Base-by-base conservation (phyloP, 768 basidiomycete species). In the Naganishia vishniacii region DNA sequence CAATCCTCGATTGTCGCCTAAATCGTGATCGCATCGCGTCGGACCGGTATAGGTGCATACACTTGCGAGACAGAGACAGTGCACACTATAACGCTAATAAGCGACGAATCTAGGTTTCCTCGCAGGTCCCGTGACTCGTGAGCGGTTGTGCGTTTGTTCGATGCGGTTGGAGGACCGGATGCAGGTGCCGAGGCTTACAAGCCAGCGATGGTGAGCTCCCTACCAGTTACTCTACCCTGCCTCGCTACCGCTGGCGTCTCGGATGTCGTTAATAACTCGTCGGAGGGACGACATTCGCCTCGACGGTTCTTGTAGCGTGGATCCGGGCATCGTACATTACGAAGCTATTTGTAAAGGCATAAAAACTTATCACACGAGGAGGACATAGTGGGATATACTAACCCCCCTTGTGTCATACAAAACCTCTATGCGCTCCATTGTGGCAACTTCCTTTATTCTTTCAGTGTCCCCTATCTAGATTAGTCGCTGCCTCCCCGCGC, bases 91-190 rank as follows among this genome's bases (percentile, higher is more conserved):
- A n/a, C 13, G 18, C 42, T n/a, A 20, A 9, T n/a, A 16, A 40
- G 42, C n/a, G 5, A 18, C 34, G 34, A 37, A 20, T 44, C 9
- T 44, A 44, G 68, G 68, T 18, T 65, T 60, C 49, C 60, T 69
- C 16, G 68, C 68, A 23, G 68, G 68, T 20, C 68, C 68, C 13
- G 37, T 69, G 8, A 64, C 68, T 65, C 13, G 37, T 69, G 8
- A 64, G 62, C n/a, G 68, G 65, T 3, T 65, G 68, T 2, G 60
- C 61, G 9, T n/a, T 48, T 69, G 18, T 37, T 69, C n/a, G 68
- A 69, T 48, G 68, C 68, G 1, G 64, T 69, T 48, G 68, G 68
- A 42, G 68, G 68, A 1, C 47, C 59, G 3, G 34, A 61, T n/a
- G 26, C 48, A 29, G 68, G 68, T 2, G 60, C 68, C 15, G 62